phyloP scores from a whole-genome alignment of 2,329 filamentous ascomycete genomes.

The Fusarium pseudograminearum region DNA sequence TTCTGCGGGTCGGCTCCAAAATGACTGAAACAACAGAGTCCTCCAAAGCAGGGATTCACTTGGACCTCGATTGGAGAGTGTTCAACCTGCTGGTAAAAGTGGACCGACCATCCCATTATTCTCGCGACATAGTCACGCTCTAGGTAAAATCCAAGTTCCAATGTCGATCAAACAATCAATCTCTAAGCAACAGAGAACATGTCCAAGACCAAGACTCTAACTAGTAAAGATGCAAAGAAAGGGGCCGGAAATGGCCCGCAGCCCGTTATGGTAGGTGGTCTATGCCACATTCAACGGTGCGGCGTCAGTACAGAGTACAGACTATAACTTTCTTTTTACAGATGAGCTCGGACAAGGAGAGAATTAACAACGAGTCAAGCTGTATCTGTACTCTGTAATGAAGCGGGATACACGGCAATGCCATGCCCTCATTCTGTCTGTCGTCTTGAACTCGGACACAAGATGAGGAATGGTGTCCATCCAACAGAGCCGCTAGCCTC shows the following conservation, averaged over 20 bases:
- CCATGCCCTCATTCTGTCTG: slow-evolving; percentile 7
- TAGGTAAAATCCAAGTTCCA: slow-evolving; percentile 1
- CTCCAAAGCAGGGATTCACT: slow-evolving; percentile 17
- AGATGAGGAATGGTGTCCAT: slow-evolving; percentile 35
- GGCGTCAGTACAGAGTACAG: not conserved
- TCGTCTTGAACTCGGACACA: slow-evolving; percentile 7
- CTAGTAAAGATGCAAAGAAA: slow-evolving; percentile 14
- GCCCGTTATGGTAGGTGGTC: slow-evolving; percentile 37
- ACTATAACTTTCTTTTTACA: not conserved
- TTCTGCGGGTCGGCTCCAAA: slow-evolving; percentile 28
- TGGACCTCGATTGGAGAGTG: slow-evolving; percentile 8
- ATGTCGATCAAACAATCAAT: slow-evolving; percentile 36
- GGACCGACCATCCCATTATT: slow-evolving; percentile 20
- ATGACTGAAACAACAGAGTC: slow-evolving; percentile 33
- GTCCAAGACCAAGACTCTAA: slow-evolving; percentile 5
- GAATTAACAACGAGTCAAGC: slow-evolving; percentile 1
- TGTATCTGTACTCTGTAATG: not conserved
- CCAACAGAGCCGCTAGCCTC: slow-evolving; percentile 27
- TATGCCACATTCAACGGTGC: slow-evolving; percentile 37
- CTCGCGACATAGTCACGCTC: slow-evolving; percentile 21
- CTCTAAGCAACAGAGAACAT: not conserved
- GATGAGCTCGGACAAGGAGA: not conserved
- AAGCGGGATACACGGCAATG: slow-evolving; percentile 18
- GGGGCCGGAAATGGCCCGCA: slow-evolving; percentile 43
- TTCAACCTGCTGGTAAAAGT: slow-evolving; percentile 6